Evolutionary conservation across 768 basidiomycete genomes (phyloP).

Genomic region (Clitopilus hobsonii): DNA sequence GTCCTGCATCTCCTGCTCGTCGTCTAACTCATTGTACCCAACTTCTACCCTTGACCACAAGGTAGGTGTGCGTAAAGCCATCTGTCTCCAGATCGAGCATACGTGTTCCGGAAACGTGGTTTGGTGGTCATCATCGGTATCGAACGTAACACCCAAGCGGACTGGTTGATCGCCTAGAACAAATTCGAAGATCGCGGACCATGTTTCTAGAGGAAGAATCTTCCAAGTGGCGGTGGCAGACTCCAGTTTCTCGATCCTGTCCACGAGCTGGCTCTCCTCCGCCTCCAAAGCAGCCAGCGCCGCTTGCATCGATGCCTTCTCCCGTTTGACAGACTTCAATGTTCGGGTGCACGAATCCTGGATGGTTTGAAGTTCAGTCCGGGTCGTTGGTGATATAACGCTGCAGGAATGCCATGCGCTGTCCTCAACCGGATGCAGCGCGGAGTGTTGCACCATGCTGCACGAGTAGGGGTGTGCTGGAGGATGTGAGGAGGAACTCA

Average conservation of each 20-base stretch:
- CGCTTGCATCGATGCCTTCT: neutral
- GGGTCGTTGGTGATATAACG: neutral
- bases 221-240: neutral
- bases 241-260: neutral
- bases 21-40: neutral
- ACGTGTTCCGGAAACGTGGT: neutral
- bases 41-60: neutral
- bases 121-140: no score
- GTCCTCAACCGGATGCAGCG: neutral
- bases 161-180: neutral
- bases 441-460: no score
- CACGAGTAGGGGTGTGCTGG: no score
- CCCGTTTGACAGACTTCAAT: neutral
- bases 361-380: neutral
- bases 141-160: no score
- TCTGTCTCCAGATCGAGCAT: neutral
- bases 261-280: neutral
- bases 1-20: neutral
- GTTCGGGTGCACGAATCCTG: neutral
- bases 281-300: neutral
- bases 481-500: neutral
- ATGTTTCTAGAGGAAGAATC: neutral
- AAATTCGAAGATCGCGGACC: neutral
- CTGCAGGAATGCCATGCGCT: neutral
- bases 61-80: neutral